Conservation (phyloP, 768 basidiomycete genomes). For the Coprinopsis marcescibilis region DNA sequence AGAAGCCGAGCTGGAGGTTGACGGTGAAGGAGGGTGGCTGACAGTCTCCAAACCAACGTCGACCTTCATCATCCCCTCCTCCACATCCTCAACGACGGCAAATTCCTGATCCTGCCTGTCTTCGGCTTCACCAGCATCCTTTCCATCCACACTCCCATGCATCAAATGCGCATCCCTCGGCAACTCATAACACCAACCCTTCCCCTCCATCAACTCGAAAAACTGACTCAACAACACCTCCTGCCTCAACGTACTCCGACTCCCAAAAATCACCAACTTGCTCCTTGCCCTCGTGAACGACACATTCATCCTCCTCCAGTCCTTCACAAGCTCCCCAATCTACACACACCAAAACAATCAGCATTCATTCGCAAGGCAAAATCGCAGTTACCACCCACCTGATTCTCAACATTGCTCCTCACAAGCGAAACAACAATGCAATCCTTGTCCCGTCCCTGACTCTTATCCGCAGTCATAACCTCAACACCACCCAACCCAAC, state of each 20-base stretch:
- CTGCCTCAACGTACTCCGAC: slow-evolving; percentile 63
- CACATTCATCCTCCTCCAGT: slow-evolving; percentile 96
- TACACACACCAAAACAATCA: slow-evolving; percentile 22
- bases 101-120: neutral
- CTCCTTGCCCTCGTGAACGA: slow-evolving; percentile 89
- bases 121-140: slow-evolving; percentile 13
- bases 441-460: slow-evolving; percentile 94
- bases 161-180: slow-evolving; percentile 45
- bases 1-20: no score
- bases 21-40: no score
- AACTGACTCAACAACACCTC: slow-evolving; percentile 66
- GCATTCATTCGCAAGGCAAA: slow-evolving; percentile 62
- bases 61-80: neutral
- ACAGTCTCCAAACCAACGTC: no score
- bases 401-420: slow-evolving; percentile 72
- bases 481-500: slow-evolving; percentile 49
- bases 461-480: slow-evolving; percentile 86
- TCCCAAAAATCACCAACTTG: slow-evolving; percentile 90
- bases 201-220: slow-evolving; percentile 66
- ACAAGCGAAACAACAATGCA: slow-evolving; percentile 93
- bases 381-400: slow-evolving; percentile 63
- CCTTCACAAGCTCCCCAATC: slow-evolving; percentile 90
- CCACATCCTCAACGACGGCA: neutral
- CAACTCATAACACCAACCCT: slow-evolving; percentile 66
- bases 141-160: slow-evolving; percentile 31